Conservation (phyloP, 257 asterid genomes). For the Ocimum tenuiflorum region DNA sequence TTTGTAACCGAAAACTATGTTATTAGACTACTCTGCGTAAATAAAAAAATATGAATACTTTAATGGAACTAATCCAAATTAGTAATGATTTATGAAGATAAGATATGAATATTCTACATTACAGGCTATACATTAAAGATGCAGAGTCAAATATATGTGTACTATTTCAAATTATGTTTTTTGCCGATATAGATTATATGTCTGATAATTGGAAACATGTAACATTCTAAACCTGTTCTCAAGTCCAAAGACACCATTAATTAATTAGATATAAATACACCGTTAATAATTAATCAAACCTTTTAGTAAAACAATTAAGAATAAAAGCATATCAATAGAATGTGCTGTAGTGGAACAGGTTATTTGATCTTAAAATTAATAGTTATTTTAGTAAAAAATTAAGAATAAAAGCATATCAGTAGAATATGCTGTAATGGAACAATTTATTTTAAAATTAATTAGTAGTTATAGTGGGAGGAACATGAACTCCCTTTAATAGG, state of each 20-base stretch:
- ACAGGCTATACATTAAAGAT: too few species aligned
- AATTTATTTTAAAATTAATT: neutral
- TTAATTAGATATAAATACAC: neutral
- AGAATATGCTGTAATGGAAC: slow-evolving; percentile 9
- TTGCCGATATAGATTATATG: neutral
- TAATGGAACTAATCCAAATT: too few species aligned
- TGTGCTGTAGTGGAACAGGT: neutral
- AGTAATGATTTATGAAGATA: too few species aligned
- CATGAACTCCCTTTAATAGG: slow-evolving; percentile 12
- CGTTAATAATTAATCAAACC: neutral
- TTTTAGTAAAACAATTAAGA: neutral
- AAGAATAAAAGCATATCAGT: neutral
- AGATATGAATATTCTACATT: too few species aligned
- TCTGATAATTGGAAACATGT: slow-evolving; percentile 15
- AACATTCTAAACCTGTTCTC: neutral
- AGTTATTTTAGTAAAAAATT: neutral
- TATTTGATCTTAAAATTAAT: neutral
- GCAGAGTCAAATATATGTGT: neutral
- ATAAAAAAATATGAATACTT: too few species aligned
- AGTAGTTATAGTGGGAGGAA: slow-evolving; percentile 6
- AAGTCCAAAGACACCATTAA: slow-evolving; percentile 10
- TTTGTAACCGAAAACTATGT: too few species aligned
- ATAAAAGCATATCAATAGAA: neutral
- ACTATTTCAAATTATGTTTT: neutral
- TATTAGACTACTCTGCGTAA: too few species aligned